phyloP scores from a whole-genome alignment of 139 green algal species.

The Trebouxia sp. region DNA sequence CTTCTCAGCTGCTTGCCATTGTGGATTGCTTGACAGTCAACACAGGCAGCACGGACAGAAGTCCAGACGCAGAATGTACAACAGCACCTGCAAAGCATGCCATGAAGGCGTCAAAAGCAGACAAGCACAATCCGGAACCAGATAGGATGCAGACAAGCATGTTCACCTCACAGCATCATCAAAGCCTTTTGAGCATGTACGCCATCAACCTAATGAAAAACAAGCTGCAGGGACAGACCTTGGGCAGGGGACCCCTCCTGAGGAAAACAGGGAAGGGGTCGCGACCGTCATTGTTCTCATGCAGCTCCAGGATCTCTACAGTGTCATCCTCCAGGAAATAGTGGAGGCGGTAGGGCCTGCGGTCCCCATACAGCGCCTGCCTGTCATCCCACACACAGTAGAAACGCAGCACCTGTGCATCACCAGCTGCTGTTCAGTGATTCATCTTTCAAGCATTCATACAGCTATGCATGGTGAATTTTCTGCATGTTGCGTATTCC shows the following conservation, averaged over 20 bases:
- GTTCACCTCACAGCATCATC: neutral
- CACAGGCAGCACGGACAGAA: too few relatives aligned
- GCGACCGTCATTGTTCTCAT: slow-evolving; percentile 80
- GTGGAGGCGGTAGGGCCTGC: slow-evolving; percentile 86
- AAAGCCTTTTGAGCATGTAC: neutral
- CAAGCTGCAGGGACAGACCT: slow-evolving; percentile 32
- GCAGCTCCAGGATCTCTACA: slow-evolving; percentile 87
- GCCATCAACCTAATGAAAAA: neutral
- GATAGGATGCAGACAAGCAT: neutral
- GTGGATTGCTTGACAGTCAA: too few relatives aligned
- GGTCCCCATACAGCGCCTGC: slow-evolving; percentile 74
- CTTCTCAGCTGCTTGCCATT: too few relatives aligned
- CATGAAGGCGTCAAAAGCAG: too few relatives aligned
- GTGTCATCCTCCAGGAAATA: slow-evolving; percentile 94
- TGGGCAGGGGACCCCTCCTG: slow-evolving; percentile 74
- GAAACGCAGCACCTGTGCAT: slow-evolving; percentile 85
- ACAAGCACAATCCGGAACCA: neutral
- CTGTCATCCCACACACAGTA: slow-evolving; percentile 89
- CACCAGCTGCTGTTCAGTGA: too few relatives aligned
- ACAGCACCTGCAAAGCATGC: too few relatives aligned
- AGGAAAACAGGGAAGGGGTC: slow-evolving; percentile 89
- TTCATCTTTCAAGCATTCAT: too few relatives aligned
- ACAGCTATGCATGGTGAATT: too few relatives aligned
- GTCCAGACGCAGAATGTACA: too few relatives aligned
- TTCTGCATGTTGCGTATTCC: too few relatives aligned